Evolutionary conservation across 805 yeast genomes (phyloP), one percentile per base, ranked within the genome.

Genomic region (Saccharomycopsis microspora): DNA sequence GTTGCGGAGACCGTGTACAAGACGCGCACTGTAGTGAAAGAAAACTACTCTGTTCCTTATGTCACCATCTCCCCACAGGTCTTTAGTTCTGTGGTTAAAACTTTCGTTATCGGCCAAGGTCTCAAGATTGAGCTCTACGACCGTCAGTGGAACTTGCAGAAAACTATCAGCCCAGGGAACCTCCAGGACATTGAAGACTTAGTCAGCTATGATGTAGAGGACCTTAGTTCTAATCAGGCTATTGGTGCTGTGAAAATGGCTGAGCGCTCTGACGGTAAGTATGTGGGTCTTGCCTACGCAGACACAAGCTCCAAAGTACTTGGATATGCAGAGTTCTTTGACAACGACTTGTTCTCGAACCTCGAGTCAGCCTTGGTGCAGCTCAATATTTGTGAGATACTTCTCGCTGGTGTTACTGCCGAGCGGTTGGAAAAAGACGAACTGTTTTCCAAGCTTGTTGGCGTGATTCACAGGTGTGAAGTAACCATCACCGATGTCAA

Each of bases 141-240:
- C 55, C 77, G 72, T 59, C 66, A 63, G 52, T 90, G 95, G 75
- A 69, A 63, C 44, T 65, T 74, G 46, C 55, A 66, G 53, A 74
- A 68, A 49, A 65, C 71, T 40, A 96, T 96, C 0, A 82, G 95
- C 1, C 97, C 97, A 0, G 98, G 98, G 4, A 89, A 93, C 62
- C 66, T 89, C 44, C 85, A 81, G 50, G 79, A 71, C 40, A 76
- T 84, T 42, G 96, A 85, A 55, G 88, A 83, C 34, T 65, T 86
- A 64, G 68, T 87, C 54, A 66, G 66, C 45, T 60, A 68, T 3
- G 66, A 74, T 7, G 62, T 67, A 30, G 74, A 71, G 33, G 63
- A 69, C 33, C 34, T 45, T 32, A 41, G 9, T 33, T 43, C 51
- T 5, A 46, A 45, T 10, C 45, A 45, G 3, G 36, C 38, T 8